phyloP scores from a whole-genome alignment of 768 basidiomycete species.

The Rhodotorula graminis region DNA sequence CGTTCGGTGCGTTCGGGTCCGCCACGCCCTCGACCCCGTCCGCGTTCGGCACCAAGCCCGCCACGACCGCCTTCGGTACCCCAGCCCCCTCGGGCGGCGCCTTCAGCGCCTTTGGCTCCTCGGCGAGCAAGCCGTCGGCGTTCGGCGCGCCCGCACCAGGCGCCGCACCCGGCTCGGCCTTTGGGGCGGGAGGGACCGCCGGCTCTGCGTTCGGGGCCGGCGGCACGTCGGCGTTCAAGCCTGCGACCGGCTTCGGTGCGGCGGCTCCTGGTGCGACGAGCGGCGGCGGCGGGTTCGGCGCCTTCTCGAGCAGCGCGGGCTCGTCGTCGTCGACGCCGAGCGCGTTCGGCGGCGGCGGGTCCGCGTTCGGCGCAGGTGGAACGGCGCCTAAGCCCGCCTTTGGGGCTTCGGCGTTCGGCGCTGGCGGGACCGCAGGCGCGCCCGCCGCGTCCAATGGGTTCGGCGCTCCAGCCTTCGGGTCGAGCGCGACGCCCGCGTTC shows the following conservation, averaged over 20 bases:
- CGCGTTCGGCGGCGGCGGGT: constrained; percentile 12
- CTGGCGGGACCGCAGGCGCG: not conserved
- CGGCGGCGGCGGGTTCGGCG: constrained; percentile 19
- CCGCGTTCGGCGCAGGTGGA: constrained; percentile 20
- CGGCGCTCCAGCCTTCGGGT: constrained; percentile 12
- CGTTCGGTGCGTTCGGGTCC: constrained; percentile 27
- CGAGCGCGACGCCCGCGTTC: constrained; percentile 1
- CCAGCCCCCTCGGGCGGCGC: not conserved
- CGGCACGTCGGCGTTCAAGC: constrained; percentile 27
- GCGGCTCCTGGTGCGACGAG: not conserved
- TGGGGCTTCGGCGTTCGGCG: not conserved
- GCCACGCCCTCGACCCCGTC: constrained; percentile 3
- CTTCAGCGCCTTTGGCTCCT: constrained; percentile 16
- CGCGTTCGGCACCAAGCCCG: not conserved
- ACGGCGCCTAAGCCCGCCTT: constrained; percentile 10
- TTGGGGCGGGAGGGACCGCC: constrained; percentile 1
- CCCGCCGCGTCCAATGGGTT: not conserved
- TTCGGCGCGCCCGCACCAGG: not conserved
- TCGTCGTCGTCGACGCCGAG: not conserved
- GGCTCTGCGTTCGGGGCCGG: constrained; percentile 24
- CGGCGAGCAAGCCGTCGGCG: constrained; percentile 10
- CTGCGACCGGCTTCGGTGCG: constrained; percentile 25
- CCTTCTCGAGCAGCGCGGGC: constrained; percentile 16
- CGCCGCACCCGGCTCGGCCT: constrained; percentile 15
- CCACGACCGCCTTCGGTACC: constrained; percentile 14